Conservation (phyloP, 2,329 filamentous ascomycete genomes). For the Monosporascus ibericus region DNA sequence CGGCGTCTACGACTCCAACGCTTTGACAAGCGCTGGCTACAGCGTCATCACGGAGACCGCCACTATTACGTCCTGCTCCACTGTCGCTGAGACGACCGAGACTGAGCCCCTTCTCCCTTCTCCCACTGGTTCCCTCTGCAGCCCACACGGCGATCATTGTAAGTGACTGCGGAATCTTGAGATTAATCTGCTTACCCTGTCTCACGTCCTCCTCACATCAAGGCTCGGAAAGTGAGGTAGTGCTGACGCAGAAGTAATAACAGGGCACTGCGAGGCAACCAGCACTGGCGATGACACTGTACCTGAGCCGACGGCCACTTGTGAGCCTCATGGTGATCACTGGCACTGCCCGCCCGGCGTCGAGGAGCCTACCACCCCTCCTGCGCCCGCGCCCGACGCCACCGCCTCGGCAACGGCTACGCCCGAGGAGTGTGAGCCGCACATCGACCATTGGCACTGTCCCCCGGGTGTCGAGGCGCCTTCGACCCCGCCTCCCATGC, state of each 20-base stretch:
- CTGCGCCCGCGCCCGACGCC: neutral
- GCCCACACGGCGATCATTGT: slow-evolving; percentile 9
- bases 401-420: neutral
- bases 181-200: neutral
- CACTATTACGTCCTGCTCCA: slow-evolving; percentile 4
- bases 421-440: no score
- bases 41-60: slow-evolving; percentile 10
- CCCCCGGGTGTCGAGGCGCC: neutral
- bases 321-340: slow-evolving; percentile 1
- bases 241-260: neutral
- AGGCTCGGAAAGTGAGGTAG: neutral
- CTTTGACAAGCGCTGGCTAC: slow-evolving; percentile 14
- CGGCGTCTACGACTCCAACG: slow-evolving; percentile 14
- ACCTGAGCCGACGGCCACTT: neutral
- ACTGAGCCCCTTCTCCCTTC: slow-evolving; percentile 4
- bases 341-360: slow-evolving; percentile 5
- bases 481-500: neutral
- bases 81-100: neutral
- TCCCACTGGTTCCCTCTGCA: slow-evolving; percentile 7
- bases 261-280: neutral
- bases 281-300: no score
- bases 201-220: neutral
- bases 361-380: slow-evolving; percentile 4
- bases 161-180: neutral
- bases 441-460: no score